phyloP scores from a whole-genome alignment of 1,139 yeast species.

The Suhomyces bribrorum region DNA sequence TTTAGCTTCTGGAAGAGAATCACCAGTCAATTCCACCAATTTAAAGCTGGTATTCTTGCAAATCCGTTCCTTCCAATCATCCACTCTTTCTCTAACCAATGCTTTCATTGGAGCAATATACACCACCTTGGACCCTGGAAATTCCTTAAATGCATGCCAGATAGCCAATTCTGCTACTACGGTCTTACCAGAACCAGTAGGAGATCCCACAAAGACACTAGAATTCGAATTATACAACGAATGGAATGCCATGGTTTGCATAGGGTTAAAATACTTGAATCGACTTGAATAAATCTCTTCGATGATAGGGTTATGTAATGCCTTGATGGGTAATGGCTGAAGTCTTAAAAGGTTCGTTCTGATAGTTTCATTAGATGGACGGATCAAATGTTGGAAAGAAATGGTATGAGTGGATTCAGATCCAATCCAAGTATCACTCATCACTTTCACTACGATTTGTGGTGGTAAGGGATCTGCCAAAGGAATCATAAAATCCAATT shows the following conservation, averaged over 20 bases:
- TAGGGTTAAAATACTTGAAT: slow-evolving; percentile 91
- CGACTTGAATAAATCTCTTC: slow-evolving; percentile 66
- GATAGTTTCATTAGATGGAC: slow-evolving; percentile 85
- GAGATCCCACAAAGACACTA: slow-evolving; percentile 92
- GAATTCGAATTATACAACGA: slow-evolving; percentile 77
- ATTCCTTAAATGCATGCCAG: slow-evolving; percentile 88
- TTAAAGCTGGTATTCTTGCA: slow-evolving; percentile 61
- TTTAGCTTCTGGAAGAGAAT: slow-evolving; percentile 84
- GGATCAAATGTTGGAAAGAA: slow-evolving; percentile 85
- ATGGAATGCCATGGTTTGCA: slow-evolving; percentile 98
- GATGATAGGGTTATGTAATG: slow-evolving; percentile 66
- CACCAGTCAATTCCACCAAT: slow-evolving; percentile 95
- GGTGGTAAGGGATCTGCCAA: slow-evolving; percentile 85
- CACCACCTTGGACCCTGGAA: slow-evolving; percentile 81
- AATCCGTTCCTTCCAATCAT: slow-evolving; percentile 84
- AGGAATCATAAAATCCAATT: slow-evolving; percentile 91
- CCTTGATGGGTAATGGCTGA: slow-evolving; percentile 84
- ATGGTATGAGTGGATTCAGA: slow-evolving; percentile 76
- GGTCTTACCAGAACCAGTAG: slow-evolving; percentile 98
- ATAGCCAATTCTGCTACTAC: slow-evolving; percentile 96
- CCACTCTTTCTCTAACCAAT: slow-evolving; percentile 91
- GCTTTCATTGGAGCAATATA: slow-evolving; percentile 99
- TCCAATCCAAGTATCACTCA: slow-evolving; percentile 90
- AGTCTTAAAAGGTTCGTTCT: slow-evolving; percentile 77
- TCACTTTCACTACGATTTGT: slow-evolving; percentile 74